These are phyloP conservation scores for Fusarium brevicatenulatum DNA, from an alignment of 2,329 filamentous ascomycete genomes.

Conservation along the genomic window DNA sequence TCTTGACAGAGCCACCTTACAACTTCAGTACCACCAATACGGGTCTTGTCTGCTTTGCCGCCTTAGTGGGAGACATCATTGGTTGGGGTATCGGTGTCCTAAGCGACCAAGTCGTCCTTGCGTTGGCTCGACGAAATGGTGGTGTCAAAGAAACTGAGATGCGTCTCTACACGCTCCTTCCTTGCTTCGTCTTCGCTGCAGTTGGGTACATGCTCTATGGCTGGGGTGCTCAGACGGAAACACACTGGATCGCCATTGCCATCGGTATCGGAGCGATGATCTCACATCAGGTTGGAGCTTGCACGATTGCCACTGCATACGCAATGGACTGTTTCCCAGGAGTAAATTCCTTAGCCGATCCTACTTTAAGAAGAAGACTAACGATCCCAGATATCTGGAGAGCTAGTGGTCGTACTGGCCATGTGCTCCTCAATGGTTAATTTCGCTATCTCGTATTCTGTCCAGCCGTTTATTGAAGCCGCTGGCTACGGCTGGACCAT, in stretches of 20 bases:
- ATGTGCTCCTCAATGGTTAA: background rate
- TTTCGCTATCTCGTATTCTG: background rate
- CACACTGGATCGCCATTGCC: background rate
- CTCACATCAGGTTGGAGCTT: background rate
- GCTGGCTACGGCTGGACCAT: background rate
- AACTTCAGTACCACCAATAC: background rate
- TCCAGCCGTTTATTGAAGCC: background rate
- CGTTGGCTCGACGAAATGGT: background rate
- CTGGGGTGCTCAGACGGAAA: background rate
- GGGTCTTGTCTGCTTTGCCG: accelerated
- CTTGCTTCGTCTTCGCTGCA: background rate
- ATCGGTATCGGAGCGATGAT: background rate
- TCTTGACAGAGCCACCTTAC: background rate
- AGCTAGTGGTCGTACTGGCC: background rate
- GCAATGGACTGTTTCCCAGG: background rate
- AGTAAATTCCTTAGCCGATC: accelerated
- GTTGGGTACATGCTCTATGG: background rate
- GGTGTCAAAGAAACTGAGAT: background rate
- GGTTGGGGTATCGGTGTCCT: background rate
- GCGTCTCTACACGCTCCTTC: background rate
- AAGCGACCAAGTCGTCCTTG: background rate
- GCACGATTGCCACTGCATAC: background rate
- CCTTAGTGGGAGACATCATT: background rate
- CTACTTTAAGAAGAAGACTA: accelerated
- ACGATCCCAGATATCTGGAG: background rate